Evolutionary conservation across 2,329 filamentous ascomycete species (phyloP), one percentile per base, ranked within the genome.

Genomic region (Clonostachys chloroleuca): DNA sequence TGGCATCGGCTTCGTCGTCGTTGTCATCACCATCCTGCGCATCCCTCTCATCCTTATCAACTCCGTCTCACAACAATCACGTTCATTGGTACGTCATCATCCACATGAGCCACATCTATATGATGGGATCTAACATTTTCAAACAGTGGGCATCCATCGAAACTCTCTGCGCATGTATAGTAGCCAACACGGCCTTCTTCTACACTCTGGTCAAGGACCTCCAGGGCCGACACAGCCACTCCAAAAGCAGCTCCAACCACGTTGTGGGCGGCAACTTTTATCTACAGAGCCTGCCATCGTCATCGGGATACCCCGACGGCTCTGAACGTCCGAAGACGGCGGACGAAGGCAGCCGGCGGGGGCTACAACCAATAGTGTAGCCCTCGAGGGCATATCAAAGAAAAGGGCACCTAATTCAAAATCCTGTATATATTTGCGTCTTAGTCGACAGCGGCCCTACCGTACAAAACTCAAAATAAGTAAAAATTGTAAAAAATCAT

Each of bases 131-230:
- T 39, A 5, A n/a, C 36, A 24, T 42, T 24, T 10, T 30, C 24
- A 30, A 30, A 30, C 10, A 63, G 60, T 63, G 60, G 60, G 60
- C 60, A 30, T 59, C 60, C 5, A 55, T 63, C 39, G 60, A 63
- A 49, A 63, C 63, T n/a, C 51, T 63, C 2, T 62, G 60, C 51
- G 59, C 58, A 3, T 63, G 60, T 37, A 47, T 63, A 18, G 60
- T 63, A 12, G 55, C 60, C 30, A 63, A 63, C 36, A 58, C 60
- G 0, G 53, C 60, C 2, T 63, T 63, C 43, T 63, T 53, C 40
- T 63, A 59, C 49, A 59, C 59, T 0, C 44, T 63, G 0, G 24
- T 59, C 7, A 59, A 59, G 40, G 60, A 62, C 6, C 40, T 57
- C 10, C 53, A 61, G 33, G 51, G 56, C 35, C 52, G 54, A 16